These are phyloP conservation scores for Incumbomyces lentus DNA, from an alignment of 2,329 filamentous ascomycete genomes.

Conservation along the genomic window DNA sequence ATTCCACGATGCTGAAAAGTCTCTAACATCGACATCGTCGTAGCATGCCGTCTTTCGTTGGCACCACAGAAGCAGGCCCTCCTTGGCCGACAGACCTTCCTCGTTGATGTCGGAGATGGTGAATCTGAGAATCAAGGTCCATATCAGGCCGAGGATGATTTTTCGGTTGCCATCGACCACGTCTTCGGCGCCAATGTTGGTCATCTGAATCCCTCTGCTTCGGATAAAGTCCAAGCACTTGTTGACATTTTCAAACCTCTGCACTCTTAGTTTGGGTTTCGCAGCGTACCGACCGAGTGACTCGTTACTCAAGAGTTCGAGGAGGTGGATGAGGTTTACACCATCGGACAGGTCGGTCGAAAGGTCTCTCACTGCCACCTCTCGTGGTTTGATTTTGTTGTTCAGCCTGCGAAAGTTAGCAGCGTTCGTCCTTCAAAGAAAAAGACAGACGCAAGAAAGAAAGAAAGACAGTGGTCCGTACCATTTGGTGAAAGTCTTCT, in stretches of 20 bases:
- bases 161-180: slow-evolving; percentile 96
- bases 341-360: slow-evolving; percentile 87
- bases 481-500: slow-evolving; percentile 99
- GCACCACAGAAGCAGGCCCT: slow-evolving; percentile 91
- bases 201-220: slow-evolving; percentile 85
- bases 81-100: slow-evolving; percentile 95
- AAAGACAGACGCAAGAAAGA: too few species aligned
- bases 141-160: slow-evolving; percentile 93
- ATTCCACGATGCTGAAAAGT: slow-evolving; percentile 96
- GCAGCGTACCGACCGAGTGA: slow-evolving; percentile 94
- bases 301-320: slow-evolving; percentile 90
- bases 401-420: slow-evolving; percentile 60
- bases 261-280: slow-evolving; percentile 89
- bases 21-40: slow-evolving; percentile 86
- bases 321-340: slow-evolving; percentile 88
- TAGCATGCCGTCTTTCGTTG: slow-evolving; percentile 98
- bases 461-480: slow-evolving; percentile 25
- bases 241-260: slow-evolving; percentile 97
- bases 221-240: slow-evolving; percentile 90
- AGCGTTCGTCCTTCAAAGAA: slow-evolving; percentile 1
- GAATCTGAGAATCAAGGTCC: slow-evolving; percentile 95
- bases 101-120: slow-evolving; percentile 98
- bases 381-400: slow-evolving; percentile 73
- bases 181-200: slow-evolving; percentile 96
- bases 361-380: slow-evolving; percentile 74